phyloP scores from a whole-genome alignment of 768 basidiomycete species.

The Naganishia friedmannii region DNA sequence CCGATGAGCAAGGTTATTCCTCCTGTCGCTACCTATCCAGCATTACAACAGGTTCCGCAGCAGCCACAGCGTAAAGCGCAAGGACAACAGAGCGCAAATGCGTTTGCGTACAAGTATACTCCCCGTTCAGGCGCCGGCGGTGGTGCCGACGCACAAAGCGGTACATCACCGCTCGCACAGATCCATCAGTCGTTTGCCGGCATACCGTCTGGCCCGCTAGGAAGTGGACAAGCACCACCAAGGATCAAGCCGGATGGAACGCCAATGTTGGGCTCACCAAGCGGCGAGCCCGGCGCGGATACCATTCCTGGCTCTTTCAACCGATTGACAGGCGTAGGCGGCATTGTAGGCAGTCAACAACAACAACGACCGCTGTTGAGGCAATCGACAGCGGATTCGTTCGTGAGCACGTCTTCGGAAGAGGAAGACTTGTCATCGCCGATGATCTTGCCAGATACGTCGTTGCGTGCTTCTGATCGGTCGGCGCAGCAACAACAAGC shows the following conservation, averaged over 20 bases:
- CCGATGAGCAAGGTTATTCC: constrained; percentile 23
- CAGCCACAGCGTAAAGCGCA: not conserved
- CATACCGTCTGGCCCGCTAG: constrained; percentile 7
- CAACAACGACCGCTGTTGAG: constrained; percentile 21
- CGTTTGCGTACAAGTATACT: not conserved
- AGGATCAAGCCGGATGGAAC: constrained; percentile 12
- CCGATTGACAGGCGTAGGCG: not conserved
- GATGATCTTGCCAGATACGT: constrained; percentile 33
- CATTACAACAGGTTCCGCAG: not conserved
- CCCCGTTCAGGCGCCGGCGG: not conserved
- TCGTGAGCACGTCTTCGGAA: constrained; percentile 31
- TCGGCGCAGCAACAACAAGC: not conserved
- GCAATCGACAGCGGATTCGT: constrained; percentile 30
- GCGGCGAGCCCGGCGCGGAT: not conserved
- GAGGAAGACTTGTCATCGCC: constrained; percentile 34
- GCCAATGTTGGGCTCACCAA: not conserved
- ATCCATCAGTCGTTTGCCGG: constrained; percentile 17
- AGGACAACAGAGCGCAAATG: constrained; percentile 5
- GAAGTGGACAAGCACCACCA: constrained; percentile 14
- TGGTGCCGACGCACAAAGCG: not conserved
- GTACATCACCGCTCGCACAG: constrained; percentile 4
- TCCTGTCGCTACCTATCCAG: not conserved
- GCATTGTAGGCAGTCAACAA: not conserved
- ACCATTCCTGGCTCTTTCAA: not conserved
- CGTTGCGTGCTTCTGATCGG: constrained; percentile 25